Conservation (phyloP, 2,329 filamentous ascomycete species). For the Biscogniauxia mediterranea region DNA sequence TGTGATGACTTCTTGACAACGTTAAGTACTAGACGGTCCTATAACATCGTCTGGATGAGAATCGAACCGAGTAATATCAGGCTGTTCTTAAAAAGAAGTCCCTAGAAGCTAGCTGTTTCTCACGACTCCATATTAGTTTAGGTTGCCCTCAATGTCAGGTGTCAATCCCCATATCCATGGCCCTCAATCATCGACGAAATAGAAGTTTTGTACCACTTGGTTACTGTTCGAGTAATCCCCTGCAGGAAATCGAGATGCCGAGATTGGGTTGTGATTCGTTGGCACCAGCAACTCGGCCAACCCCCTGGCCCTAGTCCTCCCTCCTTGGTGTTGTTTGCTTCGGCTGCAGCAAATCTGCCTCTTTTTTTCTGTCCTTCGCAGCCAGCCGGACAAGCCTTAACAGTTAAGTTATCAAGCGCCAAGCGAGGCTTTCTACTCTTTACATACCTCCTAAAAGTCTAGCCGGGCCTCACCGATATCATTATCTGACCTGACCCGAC, state of each 20-base stretch:
- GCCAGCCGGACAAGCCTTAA: neutral
- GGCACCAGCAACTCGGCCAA: neutral
- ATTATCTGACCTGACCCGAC: neutral
- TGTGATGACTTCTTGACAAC: no score
- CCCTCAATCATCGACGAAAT: neutral
- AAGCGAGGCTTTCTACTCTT: neutral
- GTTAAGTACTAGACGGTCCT: no score
- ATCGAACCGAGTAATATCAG: no score
- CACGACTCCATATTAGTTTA: no score
- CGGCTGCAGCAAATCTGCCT: neutral
- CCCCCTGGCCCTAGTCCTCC: no score
- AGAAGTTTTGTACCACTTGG: neutral
- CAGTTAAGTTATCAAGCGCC: neutral
- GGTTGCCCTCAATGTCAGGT: no score
- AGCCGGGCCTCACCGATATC: neutral
- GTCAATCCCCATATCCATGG: no score
- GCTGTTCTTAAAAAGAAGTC: no score
- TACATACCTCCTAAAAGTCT: neutral
- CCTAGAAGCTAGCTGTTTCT: no score
- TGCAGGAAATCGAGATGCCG: neutral
- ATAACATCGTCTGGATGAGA: no score
- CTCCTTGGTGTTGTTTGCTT: neutral
- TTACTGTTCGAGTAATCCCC: neutral
- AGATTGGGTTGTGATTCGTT: neutral
- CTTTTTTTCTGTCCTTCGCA: neutral